These are phyloP conservation scores for Coniochaeta pulveracea DNA, from an alignment of 2,329 filamentous ascomycete species.

Conservation along the genomic window DNA sequence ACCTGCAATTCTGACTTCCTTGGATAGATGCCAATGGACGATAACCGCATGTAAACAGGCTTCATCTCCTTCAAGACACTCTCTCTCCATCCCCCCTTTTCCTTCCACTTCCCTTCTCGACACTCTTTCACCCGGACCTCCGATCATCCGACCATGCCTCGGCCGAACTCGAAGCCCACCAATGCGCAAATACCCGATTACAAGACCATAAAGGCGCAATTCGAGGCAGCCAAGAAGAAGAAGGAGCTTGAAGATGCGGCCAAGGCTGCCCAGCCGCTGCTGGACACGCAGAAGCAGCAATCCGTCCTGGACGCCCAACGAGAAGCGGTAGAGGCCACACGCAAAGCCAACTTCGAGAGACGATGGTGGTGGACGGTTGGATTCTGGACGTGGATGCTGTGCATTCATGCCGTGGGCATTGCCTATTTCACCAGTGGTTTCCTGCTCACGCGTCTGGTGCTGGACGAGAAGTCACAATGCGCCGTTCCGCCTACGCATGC, in stretches of 20 bases:
- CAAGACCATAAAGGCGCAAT: conserved; percentile 40
- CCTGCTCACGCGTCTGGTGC: conserved; percentile 72
- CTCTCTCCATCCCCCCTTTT: not conserved
- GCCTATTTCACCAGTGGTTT: conserved; percentile 94
- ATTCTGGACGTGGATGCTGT: conserved; percentile 61
- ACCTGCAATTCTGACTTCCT: too few relatives aligned
- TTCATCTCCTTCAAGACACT: not conserved
- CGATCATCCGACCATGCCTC: conserved; percentile 9
- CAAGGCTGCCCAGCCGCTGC: conserved; percentile 9
- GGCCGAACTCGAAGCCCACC: conserved; percentile 15
- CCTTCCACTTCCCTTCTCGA: conserved; percentile 4
- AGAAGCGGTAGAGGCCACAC: conserved; percentile 32
- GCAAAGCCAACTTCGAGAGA: conserved; percentile 37
- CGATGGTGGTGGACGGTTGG: conserved; percentile 47
- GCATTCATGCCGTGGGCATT: conserved; percentile 69
- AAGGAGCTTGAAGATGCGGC: conserved; percentile 30
- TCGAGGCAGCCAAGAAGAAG: conserved; percentile 38
- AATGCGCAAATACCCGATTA: conserved; percentile 27
- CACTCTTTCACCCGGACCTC: not conserved
- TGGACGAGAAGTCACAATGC: conserved; percentile 67
- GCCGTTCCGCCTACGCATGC: conserved; percentile 54
- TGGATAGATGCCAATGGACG: conserved; percentile 3
- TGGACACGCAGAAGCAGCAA: conserved; percentile 20
- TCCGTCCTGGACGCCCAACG: conserved; percentile 31
- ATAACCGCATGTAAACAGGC: not conserved